A percentile compares a stretch with the other conserved stretches of the same genome.
phyloP scores from a whole-genome alignment of 2,329 filamentous ascomycete species.

The Aspergillus melleus region DNA sequence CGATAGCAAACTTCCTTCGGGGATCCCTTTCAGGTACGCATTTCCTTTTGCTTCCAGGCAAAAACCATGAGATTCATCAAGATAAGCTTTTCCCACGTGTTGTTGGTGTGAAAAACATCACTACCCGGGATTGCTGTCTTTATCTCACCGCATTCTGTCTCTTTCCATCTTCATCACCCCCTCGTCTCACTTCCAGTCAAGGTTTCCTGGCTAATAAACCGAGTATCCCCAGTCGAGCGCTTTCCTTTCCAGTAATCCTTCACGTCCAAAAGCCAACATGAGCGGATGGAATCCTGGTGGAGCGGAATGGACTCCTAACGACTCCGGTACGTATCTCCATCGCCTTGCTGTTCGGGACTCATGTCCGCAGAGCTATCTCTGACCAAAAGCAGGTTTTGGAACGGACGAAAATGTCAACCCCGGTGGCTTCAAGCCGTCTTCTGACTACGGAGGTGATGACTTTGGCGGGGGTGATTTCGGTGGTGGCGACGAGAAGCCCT shows the following conservation, averaged over 20 bases:
- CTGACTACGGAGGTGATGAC: not conserved
- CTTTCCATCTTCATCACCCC: not conserved
- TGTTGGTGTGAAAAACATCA: not conserved
- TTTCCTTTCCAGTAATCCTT: not conserved
- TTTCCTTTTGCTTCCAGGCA: not conserved
- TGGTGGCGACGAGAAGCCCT: slow-evolving; percentile 9
- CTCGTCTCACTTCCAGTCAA: not conserved
- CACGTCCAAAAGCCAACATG: slow-evolving; percentile 1
- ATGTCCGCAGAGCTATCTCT: not conserved
- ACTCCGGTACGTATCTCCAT: slow-evolving; percentile 1
- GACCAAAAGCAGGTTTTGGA: slow-evolving; percentile 3
- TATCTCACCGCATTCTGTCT: not conserved
- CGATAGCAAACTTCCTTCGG: not conserved
- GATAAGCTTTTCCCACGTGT: not conserved
- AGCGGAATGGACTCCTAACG: slow-evolving; percentile 2
- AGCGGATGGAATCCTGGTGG: slow-evolving; percentile 4
- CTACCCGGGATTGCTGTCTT: not conserved
- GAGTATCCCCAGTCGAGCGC: not conserved
- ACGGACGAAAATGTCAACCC: slow-evolving; percentile 20
- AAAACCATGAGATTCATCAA: not conserved
- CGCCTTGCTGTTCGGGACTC: not conserved
- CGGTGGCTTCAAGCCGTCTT: slow-evolving; percentile 4
- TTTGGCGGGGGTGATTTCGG: slow-evolving; percentile 3
- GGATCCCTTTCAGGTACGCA: not conserved
- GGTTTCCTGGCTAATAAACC: not conserved